These are phyloP conservation scores for Stemphylium beticola DNA, from an alignment of 2,329 filamentous ascomycete genomes.

Conservation along the genomic window DNA sequence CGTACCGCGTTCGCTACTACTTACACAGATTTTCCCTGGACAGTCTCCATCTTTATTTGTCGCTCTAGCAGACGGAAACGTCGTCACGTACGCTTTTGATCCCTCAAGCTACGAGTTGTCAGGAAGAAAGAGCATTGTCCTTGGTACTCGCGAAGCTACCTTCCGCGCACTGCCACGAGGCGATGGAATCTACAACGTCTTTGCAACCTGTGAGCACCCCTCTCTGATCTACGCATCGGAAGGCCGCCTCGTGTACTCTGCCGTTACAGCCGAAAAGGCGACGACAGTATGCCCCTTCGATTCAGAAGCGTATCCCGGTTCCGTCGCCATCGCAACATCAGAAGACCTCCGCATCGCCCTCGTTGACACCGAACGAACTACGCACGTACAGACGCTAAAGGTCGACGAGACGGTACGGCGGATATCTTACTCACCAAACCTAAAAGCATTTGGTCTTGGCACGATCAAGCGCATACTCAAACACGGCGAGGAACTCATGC, in stretches of 20 bases:
- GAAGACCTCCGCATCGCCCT: conserved; percentile 77
- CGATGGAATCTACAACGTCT: conserved; percentile 74
- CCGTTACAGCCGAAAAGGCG: conserved; percentile 87
- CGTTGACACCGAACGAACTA: conserved; percentile 84
- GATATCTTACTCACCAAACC: conserved; percentile 79
- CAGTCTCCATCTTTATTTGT: conserved; percentile 81
- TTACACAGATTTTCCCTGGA: conserved; percentile 74
- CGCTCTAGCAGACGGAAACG: conserved; percentile 89
- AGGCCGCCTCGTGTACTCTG: conserved; percentile 87
- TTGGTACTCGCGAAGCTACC: conserved; percentile 84
- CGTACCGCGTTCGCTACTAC: conserved; percentile 79
- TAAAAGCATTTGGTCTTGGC: conserved; percentile 85
- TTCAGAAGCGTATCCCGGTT: conserved; percentile 77
- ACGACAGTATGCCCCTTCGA: conserved; percentile 84
- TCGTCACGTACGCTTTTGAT: conserved; percentile 81
- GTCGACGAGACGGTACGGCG: conserved; percentile 84
- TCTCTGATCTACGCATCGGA: conserved; percentile 92
- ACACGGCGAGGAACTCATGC: conserved; percentile 74
- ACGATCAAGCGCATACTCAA: conserved; percentile 78
- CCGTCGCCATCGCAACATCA: conserved; percentile 80
- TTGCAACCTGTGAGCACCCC: conserved; percentile 92
- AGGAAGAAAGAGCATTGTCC: conserved; percentile 77
- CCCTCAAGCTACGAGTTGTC: conserved; percentile 67
- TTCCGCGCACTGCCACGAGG: conserved; percentile 78
- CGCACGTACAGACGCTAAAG: conserved; percentile 81